A percentile compares a stretch with the other conserved stretches of the same genome.
phyloP scores from a whole-genome alignment of 495 filamentous ascomycete genomes.

The Neurospora cerealis region DNA sequence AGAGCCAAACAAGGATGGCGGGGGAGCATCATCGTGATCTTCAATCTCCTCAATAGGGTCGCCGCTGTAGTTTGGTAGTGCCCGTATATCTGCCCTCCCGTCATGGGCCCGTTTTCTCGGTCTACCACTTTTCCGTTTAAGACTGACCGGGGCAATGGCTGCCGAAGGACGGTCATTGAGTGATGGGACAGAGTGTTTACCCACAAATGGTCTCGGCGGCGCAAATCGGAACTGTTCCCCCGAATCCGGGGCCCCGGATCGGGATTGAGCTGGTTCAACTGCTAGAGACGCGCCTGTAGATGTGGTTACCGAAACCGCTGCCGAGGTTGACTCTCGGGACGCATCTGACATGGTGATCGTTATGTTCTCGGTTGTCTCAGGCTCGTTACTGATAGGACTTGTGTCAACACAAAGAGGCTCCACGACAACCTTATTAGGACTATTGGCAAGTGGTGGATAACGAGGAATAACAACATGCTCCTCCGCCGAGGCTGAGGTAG shows the following conservation, averaged over 20 bases:
- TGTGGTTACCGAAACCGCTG: constrained; percentile 8
- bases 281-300: constrained; percentile 10
- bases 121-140: constrained; percentile 17
- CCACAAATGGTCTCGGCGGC: constrained; percentile 32
- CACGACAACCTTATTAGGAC: not conserved
- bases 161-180: not conserved
- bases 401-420: not conserved
- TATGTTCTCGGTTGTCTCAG: not conserved
- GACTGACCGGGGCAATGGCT: not conserved
- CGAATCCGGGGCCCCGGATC: constrained; percentile 7
- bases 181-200: constrained; percentile 18
- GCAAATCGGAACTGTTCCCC: constrained; percentile 24
- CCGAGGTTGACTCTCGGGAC: not conserved
- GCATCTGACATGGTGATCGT: constrained; percentile 3
- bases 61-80: constrained; percentile 30
- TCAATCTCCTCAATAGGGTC: constrained; percentile 39
- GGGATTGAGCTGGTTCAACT: constrained; percentile 18
- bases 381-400: not conserved
- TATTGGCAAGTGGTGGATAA: not conserved
- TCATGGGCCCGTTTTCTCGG: constrained; percentile 22
- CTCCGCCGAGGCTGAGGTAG: not conserved
- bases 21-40: constrained; percentile 8
- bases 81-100: constrained; percentile 31
- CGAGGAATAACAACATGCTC: not conserved
- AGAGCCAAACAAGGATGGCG: constrained; percentile 10